These are phyloP conservation scores for Cyberlindnera misumaiensis DNA, from an alignment of 805 yeast species.

Conservation along the genomic window DNA sequence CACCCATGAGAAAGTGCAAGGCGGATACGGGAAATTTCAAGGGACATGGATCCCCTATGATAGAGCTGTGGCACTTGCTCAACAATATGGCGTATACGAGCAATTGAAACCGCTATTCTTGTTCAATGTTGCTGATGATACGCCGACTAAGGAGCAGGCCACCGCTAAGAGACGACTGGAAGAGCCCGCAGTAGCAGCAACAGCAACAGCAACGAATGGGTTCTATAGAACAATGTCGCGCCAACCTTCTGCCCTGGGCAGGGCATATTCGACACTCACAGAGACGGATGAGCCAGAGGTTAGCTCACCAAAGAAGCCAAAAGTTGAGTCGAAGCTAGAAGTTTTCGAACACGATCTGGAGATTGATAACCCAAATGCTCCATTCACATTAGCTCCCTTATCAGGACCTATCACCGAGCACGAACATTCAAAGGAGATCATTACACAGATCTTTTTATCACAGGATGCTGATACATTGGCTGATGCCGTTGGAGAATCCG, in stretches of 20 bases:
- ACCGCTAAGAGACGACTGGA: conserved; percentile 24
- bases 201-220: conserved; percentile 7
- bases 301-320: conserved; percentile 35
- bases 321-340: conserved; percentile 15
- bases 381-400: conserved; percentile 44
- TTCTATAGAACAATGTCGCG: conserved; percentile 14
- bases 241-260: conserved; percentile 19
- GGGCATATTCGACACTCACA: conserved; percentile 26
- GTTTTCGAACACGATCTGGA: conserved; percentile 32
- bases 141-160: conserved; percentile 45
- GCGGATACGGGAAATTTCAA: conserved; percentile 80
- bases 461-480: conserved; percentile 28
- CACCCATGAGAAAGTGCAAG: conserved; percentile 70
- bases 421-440: conserved; percentile 35
- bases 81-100: conserved; percentile 52
- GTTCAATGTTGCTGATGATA: conserved; percentile 34
- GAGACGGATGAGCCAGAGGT: conserved; percentile 25
- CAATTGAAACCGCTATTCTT: conserved; percentile 58
- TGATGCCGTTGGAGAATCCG: conserved; percentile 24
- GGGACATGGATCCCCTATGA: conserved; percentile 82
- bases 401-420: conserved; percentile 23
- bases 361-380: conserved; percentile 36
- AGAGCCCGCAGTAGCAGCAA: not conserved
- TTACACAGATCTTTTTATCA: conserved; percentile 46
- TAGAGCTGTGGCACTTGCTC: conserved; percentile 54